Evolutionary conservation across 192 early-diverging fungal species (phyloP), one percentile per base, ranked within the genome.

Genomic region (Martensiomyces pterosporus): DNA sequence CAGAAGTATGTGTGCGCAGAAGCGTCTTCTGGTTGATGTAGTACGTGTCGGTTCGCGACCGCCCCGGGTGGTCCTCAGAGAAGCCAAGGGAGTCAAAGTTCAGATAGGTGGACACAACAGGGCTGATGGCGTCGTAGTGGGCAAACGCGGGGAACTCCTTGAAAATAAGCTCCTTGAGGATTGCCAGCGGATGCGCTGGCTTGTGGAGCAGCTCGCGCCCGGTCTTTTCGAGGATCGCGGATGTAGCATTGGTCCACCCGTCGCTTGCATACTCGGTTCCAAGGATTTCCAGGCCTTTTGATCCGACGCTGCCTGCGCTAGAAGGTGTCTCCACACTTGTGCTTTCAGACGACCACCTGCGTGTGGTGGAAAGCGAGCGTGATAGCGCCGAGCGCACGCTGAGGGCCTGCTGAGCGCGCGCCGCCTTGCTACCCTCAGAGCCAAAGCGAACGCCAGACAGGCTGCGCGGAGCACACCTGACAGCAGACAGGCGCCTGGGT

Each of bases 21-120:
- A 98, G 80, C 15, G 76, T 80, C 52, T 73, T 53, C 10, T 73
- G 43, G 60, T 98, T 93, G 25, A 98, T 44, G 65, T 94, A 98
- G 71, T 98, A 98, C 24, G 90, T 95, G 56, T 98, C 96, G 4
- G 89, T 85, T 24, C 69, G 79, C 10, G 77, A 64, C 39, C 96
- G 80, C 8, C 89, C 85, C 0, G 88, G 85, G 59, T 98, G 96
- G 60, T 92, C 86, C 8, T 54, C 39, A 0, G 87, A 54, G 60
- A 98, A 85, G 33, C 88, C 80, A 10, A 98, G 82, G 17, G 83
- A 84, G 69, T 97, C 96, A 83, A 98, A 98, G 72, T 96, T 97
- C 43, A 88, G 79, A 24, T 79, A 51, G 0, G 88, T 80, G 0
- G 86, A 82, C 1, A 97, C 96, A 22, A 89, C 86, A 2, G 96